These are phyloP conservation scores for Aspergillus wentii DNA, from an alignment of 495 filamentous ascomycete genomes.

Conservation along the genomic window DNA sequence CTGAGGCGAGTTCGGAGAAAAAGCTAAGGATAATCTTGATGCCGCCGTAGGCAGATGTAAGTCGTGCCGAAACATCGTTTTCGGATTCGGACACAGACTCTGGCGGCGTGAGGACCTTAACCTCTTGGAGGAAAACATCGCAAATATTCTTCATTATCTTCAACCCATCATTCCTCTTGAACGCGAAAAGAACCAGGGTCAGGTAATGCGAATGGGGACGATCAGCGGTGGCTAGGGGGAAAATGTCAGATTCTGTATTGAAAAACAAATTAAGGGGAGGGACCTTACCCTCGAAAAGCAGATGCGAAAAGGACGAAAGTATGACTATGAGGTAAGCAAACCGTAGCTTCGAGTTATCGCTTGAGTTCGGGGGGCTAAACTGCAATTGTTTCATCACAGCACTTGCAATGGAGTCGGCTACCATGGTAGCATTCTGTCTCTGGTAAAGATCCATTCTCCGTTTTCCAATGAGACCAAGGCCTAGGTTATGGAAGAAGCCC, in stretches of 20 bases:
- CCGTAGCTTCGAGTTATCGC: constrained; percentile 38
- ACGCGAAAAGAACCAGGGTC: constrained; percentile 75
- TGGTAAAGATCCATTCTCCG: constrained; percentile 58
- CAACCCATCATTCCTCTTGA: constrained; percentile 76
- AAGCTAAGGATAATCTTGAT: constrained; percentile 82
- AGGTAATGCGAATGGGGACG: constrained; percentile 62
- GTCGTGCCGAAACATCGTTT: constrained; percentile 41
- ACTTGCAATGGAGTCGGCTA: constrained; percentile 75
- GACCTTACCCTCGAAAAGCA: constrained; percentile 65
- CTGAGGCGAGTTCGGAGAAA: constrained; percentile 67
- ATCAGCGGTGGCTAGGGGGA: constrained; percentile 41
- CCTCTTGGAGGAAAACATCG: constrained; percentile 64
- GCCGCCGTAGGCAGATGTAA: constrained; percentile 57
- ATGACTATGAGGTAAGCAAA: constrained; percentile 80
- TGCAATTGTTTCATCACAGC: constrained; percentile 63
- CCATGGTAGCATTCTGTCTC: constrained; percentile 60
- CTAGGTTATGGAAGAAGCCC: constrained; percentile 74
- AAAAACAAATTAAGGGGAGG: constrained; percentile 2
- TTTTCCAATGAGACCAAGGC: constrained; percentile 71
- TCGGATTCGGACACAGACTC: constrained; percentile 31
- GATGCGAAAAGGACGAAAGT: constrained; percentile 67
- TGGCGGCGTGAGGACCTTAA: constrained; percentile 44
- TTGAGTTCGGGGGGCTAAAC: constrained; percentile 38
- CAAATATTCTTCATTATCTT: constrained; percentile 68
- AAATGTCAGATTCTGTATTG: constrained; percentile 6